Percentiles rank a stretch among this genome's conserved stretches.
These are phyloP conservation scores for Starmera pachycereana DNA, from an alignment of 805 yeast genomes.

Conservation along the genomic window DNA sequence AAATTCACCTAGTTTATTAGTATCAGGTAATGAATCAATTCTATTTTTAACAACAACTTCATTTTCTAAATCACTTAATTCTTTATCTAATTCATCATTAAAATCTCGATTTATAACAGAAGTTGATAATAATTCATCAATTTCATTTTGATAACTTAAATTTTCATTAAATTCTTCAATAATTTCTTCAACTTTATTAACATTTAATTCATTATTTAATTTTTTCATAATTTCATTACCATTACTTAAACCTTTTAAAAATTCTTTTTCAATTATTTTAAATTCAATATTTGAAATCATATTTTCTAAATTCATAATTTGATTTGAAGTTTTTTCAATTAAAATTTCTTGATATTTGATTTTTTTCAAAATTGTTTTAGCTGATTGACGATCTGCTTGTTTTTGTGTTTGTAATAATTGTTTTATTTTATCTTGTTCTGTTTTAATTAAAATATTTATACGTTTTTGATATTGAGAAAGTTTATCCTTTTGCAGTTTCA, in stretches of 20 bases:
- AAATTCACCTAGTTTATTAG: slow-evolving; percentile 3
- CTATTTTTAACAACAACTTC: slow-evolving; percentile 31
- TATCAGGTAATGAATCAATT: slow-evolving; percentile 7
- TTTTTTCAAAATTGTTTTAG: slow-evolving; percentile 60
- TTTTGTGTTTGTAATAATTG: slow-evolving; percentile 17
- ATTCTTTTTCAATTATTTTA: slow-evolving; percentile 80
- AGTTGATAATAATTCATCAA: slow-evolving; percentile 39
- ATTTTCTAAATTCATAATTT: slow-evolving; percentile 68
- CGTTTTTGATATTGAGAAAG: slow-evolving; percentile 54
- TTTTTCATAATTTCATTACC: slow-evolving; percentile 72
- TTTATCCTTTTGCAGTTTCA: slow-evolving; percentile 83
- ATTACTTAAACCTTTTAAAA: slow-evolving; percentile 65
- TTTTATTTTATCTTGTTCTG: slow-evolving; percentile 38
- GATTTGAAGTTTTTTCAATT: slow-evolving; percentile 63
- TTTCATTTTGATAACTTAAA: slow-evolving; percentile 64
- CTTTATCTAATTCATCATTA: slow-evolving; percentile 60
- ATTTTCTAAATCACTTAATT: slow-evolving; percentile 38
- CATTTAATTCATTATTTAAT: slow-evolving; percentile 67
- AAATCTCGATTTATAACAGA: slow-evolving; percentile 23
- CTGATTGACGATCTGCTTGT: slow-evolving; percentile 40
- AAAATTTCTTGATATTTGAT: slow-evolving; percentile 74
- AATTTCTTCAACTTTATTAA: slow-evolving; percentile 70
- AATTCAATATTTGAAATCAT: slow-evolving; percentile 78
- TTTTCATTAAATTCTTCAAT: slow-evolving; percentile 84
- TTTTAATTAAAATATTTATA: slow-evolving; percentile 43